Evolutionary conservation across 1,284 basidiomycete species (phyloP).

Genomic region (Ceratobasidium sp.): DNA sequence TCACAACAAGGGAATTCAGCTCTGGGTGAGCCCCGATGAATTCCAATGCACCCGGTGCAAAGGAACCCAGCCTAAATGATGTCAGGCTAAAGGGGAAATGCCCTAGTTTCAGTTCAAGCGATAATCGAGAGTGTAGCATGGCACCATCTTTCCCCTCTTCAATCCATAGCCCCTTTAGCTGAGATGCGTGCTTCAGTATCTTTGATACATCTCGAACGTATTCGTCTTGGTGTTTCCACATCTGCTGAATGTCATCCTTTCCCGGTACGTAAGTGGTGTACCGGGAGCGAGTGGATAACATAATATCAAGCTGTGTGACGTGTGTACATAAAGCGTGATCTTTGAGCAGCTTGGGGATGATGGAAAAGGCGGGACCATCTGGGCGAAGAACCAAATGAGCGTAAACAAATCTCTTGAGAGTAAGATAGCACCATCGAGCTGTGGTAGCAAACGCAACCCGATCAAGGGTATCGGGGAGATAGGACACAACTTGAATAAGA

Average conservation of each 20-base stretch:
- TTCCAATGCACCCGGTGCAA: neutral
- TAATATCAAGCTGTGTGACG: slow-evolving; percentile 10
- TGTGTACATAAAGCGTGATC: slow-evolving; percentile 3
- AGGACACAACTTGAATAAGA: slow-evolving; percentile 5
- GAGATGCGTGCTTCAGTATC: slow-evolving; percentile 3
- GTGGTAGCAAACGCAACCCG: slow-evolving; percentile 3
- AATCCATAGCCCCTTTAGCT: slow-evolving; percentile 7
- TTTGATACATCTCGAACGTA: neutral
- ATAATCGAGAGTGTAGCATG: neutral
- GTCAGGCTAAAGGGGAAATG: slow-evolving; percentile 22
- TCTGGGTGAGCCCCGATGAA: slow-evolving; percentile 18
- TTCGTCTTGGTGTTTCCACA: slow-evolving; percentile 29
- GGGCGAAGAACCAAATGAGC: slow-evolving; percentile 13
- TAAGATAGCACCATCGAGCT: slow-evolving; percentile 11
- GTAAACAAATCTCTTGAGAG: slow-evolving; percentile 5
- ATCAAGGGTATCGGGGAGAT: neutral
- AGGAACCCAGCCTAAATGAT: slow-evolving; percentile 11
- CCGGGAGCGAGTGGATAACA: neutral
- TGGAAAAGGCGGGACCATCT: slow-evolving; percentile 14
- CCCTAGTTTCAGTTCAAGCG: neutral
- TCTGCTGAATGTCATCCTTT: slow-evolving; percentile 18
- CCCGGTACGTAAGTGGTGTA: slow-evolving; percentile 20
- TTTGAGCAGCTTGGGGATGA: slow-evolving; percentile 1
- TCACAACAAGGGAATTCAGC: slow-evolving; percentile 16
- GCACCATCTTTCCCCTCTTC: neutral